Conservation (phyloP, 176 grass and related monocot species). For the barley (Hordeum vulgare) region DNA sequence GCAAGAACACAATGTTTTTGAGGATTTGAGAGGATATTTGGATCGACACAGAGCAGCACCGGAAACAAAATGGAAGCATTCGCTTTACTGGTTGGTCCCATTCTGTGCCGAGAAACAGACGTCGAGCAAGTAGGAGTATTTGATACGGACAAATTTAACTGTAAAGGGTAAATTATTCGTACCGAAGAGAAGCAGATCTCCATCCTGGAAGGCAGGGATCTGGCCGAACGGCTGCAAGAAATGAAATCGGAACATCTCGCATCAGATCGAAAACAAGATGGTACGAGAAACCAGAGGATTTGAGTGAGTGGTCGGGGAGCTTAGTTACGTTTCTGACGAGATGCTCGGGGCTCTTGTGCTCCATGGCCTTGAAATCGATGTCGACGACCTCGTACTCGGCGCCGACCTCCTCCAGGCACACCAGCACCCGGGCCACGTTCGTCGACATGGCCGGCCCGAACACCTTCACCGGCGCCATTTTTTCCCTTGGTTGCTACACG, state of each 20-base stretch:
- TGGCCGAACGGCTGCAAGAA: neutral
- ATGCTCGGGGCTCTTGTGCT: conserved; percentile 24
- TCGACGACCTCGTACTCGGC: conserved; percentile 35
- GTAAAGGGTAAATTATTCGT: neutral
- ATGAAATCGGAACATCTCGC: too few species aligned
- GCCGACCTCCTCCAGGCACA: conserved; percentile 48
- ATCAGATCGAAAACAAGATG: too few species aligned
- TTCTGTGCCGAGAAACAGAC: too few species aligned
- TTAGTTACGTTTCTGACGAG: conserved; percentile 43
- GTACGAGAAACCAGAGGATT: neutral
- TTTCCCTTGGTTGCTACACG: neutral
- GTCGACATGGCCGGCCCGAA: conserved; percentile 26
- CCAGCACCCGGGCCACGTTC: conserved; percentile 17
- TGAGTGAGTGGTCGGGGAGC: neutral
- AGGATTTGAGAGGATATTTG: too few species aligned
- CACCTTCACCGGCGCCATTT: conserved; percentile 24
- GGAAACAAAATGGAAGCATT: too few species aligned
- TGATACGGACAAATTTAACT: neutral
- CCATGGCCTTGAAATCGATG: neutral
- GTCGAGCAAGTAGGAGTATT: too few species aligned
- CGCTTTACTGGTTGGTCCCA: too few species aligned
- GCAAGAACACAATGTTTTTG: neutral
- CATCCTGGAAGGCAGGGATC: neutral
- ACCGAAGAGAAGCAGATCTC: neutral
- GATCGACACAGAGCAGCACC: too few species aligned